Evolutionary conservation across 192 early-diverging fungal genomes (phyloP), one percentile per base, ranked within the genome.

Genomic region (Pilobolus umbonatus): DNA sequence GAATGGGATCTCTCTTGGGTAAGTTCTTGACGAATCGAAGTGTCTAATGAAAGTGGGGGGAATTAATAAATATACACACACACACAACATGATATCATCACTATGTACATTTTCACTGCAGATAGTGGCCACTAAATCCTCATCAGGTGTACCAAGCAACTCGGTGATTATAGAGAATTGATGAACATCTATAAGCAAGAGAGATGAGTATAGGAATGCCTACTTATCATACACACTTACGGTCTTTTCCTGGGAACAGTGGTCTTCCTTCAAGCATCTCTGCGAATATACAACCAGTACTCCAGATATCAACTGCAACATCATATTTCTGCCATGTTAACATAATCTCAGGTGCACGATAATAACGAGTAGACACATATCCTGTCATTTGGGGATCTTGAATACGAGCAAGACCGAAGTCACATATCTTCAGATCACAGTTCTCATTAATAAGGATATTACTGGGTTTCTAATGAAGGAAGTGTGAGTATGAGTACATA

Each of bases 331-430:
- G 93, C 88, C 92, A 95, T 31, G 92, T 93, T 45, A 98, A 75
- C 94, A 98, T 95, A 65, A 98, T 96, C 59, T 98, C 96, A 30
- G 96, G 96, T 10, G 96, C 94, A 59, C 96, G 87, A 68, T 98
- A 98, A 76, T 96, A 96, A 35, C 96, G 80, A 12, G 96, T 96
- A 7, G 94, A 93, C 19, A 96, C 96, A 73, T 98, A 98, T 25
- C 94, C 94, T 21, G 94, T 97, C 94, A 97, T 97, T 69, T 94
- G 90, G 58, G 88, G 86, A 60, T 95, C 94, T 60, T 93, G 89
- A 40, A 95, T 86, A 60, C 96, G 87, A 3, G 96, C 96, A 43
- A 98, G 71, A 4, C 96, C 96, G 72, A 98, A 95, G 73, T 98
- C 96, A 73, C 94, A 96, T 64, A 98, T 98, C 80, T 94, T 98